Percentiles rank a stretch among this genome's conserved stretches.
These are phyloP conservation scores for Nepenthes mirabilis DNA, from an alignment of 148 eudicot species.

Conservation along the genomic window DNA sequence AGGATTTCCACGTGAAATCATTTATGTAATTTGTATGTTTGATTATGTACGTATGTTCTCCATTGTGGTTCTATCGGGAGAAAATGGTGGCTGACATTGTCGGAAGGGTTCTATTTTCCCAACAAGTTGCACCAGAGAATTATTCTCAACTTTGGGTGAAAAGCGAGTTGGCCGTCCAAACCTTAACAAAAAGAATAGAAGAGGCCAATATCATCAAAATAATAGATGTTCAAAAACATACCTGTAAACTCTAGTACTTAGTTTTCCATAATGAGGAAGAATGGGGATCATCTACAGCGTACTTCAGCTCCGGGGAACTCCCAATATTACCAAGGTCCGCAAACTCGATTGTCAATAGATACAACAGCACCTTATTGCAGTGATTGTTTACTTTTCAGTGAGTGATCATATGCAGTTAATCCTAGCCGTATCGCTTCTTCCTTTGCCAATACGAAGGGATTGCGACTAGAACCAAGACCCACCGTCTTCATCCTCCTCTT, in stretches of 20 bases:
- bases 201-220: no score
- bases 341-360: slow-evolving; percentile 29
- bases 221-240: not conserved
- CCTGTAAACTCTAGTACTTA: slow-evolving; percentile 30
- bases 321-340: slow-evolving; percentile 10
- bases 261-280: slow-evolving; percentile 67
- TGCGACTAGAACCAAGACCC: slow-evolving; percentile 9
- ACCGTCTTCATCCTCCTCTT: slow-evolving; percentile 40
- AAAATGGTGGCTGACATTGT: no score
- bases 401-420: slow-evolving; percentile 46
- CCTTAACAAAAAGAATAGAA: no score
- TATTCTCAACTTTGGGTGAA: no score
- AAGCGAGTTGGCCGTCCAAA: no score
- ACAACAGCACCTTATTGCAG: slow-evolving; percentile 34
- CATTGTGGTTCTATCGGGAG: no score
- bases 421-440: slow-evolving; percentile 71
- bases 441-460: slow-evolving; percentile 16
- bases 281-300: slow-evolving; percentile 62
- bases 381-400: slow-evolving; percentile 49
- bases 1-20: no score
- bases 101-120: no score
- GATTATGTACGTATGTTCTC: no score
- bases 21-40: no score
- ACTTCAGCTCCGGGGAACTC: slow-evolving; percentile 24
- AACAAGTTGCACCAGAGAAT: no score